Conservation (phyloP, 2,329 filamentous ascomycete genomes). For the Aspergillus texensis region DNA sequence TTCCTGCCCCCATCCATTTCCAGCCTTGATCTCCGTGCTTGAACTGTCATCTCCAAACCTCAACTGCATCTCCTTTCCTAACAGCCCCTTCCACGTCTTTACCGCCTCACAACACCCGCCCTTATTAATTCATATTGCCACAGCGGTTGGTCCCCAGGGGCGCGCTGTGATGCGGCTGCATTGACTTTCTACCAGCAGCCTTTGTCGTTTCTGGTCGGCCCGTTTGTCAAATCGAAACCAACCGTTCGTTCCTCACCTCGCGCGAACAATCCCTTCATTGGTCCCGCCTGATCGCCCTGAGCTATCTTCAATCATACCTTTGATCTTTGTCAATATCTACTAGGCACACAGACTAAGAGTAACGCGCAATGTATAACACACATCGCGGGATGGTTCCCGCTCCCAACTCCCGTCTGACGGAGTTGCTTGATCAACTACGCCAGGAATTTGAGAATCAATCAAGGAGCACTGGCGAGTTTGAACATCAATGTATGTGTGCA, state of each 20-base stretch:
- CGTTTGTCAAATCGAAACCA: constrained; percentile 4
- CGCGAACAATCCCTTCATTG: constrained; percentile 1
- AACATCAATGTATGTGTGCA: constrained; percentile 81
- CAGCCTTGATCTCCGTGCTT: constrained; percentile 12
- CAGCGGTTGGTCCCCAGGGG: constrained; percentile 20
- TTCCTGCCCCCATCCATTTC: constrained; percentile 7
- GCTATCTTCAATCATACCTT: background rate
- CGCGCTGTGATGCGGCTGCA: constrained; percentile 29
- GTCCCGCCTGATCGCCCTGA: constrained; percentile 7
- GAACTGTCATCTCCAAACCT: constrained; percentile 17
- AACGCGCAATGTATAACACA: constrained; percentile 73
- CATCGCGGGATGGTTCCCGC: constrained; percentile 79
- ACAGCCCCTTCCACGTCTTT: background rate
- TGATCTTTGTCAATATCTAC: background rate
- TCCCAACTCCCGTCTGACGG: constrained; percentile 75
- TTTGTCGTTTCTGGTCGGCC: constrained; percentile 10
- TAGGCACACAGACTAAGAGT: background rate
- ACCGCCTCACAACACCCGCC: background rate
- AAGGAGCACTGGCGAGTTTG: constrained; percentile 80
- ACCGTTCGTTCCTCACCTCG: constrained; percentile 1
- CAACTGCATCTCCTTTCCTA: constrained; percentile 11
- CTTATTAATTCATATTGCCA: constrained; percentile 7
- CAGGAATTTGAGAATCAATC: constrained; percentile 87
- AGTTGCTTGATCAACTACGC: constrained; percentile 88
- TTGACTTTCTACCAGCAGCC: constrained; percentile 19